Base-by-base conservation (phyloP, 352 stramenopile genomes). In the Globisporangium carolinianum region DNA sequence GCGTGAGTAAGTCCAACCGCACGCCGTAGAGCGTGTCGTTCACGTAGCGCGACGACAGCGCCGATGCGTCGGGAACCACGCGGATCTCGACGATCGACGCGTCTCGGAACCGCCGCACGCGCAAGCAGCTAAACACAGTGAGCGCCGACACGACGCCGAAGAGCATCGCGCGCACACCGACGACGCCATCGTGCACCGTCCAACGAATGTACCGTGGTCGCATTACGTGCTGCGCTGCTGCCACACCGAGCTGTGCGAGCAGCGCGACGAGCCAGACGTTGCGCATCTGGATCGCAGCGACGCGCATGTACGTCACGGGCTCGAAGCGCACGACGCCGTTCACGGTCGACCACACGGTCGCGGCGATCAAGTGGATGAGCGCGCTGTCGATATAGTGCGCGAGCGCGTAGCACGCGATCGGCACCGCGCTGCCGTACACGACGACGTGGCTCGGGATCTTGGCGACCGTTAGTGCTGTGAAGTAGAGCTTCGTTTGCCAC, bases 371-470 rank as follows among this genome's bases (percentile, higher is more conserved):
- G 37, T 78, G 68, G 7, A 55, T 61, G 6, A 73, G 24, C 0
- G 60, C 49, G 37, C 47, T 63, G 47, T 77, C 69, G 32, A 74
- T 60, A 4, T 59, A 64, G 36, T 75, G 65, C 9, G 69, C 69
- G 4, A 61, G 9, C 39, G 60, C 58, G 38, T 77, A 77, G 35
- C 62, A 60, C 2, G 47, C 12, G 9, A 76, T 18, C 2, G 69
- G 69, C 1, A 71, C 15, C 69, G 66, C 73, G 15, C 66, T 77
- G 18, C 69, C 68, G 46, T 82, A 81, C 6, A 78, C 63, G 35
- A 78, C 57, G 11, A 68, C 47, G 39, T 72, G 57, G 10, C 61
- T 62, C 7, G 72, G 72, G 24, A 80, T 68, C 37, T 53, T 58
- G 10, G 66, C 17, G 0, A 79, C 11, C 5, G 62, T 71, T 4